Evolutionary conservation across 1,284 basidiomycete species (phyloP).

Genomic region (Apiotrichum domesticum): DNA sequence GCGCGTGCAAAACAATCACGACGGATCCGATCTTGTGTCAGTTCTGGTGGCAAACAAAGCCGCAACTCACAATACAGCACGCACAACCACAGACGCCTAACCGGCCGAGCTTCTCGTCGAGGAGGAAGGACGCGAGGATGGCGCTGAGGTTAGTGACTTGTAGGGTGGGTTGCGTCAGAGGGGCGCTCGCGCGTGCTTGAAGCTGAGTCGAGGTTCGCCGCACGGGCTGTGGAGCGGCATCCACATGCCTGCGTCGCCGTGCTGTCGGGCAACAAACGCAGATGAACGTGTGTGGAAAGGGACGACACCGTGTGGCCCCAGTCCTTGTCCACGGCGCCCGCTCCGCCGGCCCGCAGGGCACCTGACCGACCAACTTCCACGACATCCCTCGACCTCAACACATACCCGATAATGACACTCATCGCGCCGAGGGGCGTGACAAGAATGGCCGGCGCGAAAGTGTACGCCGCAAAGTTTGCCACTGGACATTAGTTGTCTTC

Average conservation of each 20-base stretch:
- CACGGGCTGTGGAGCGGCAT: too few species aligned
- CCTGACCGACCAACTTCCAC: too few species aligned
- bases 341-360: too few species aligned
- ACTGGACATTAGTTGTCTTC: conserved; percentile 56
- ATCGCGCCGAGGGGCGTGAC: conserved; percentile 94
- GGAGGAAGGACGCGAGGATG: conserved; percentile 83
- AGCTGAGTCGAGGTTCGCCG: too few species aligned
- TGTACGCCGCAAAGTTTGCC: conserved; percentile 98
- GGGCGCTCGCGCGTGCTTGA: too few species aligned
- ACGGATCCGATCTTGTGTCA: conserved; percentile 49
- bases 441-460: conserved; percentile 93
- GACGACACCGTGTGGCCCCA: too few species aligned
- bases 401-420: conserved; percentile 90
- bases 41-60: background rate
- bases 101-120: conserved; percentile 90
- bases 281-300: too few species aligned
- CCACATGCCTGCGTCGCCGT: too few species aligned
- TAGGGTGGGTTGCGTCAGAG: background rate
- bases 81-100: conserved; percentile 89
- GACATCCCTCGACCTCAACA: background rate
- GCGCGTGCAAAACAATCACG: conserved; percentile 94
- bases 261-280: too few species aligned
- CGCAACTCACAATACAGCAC: conserved; percentile 57
- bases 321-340: too few species aligned
- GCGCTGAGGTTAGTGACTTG: conserved; percentile 54